These are phyloP conservation scores for Stylonectria norvegica DNA, from an alignment of 2,329 filamentous ascomycete genomes.

Conservation along the genomic window DNA sequence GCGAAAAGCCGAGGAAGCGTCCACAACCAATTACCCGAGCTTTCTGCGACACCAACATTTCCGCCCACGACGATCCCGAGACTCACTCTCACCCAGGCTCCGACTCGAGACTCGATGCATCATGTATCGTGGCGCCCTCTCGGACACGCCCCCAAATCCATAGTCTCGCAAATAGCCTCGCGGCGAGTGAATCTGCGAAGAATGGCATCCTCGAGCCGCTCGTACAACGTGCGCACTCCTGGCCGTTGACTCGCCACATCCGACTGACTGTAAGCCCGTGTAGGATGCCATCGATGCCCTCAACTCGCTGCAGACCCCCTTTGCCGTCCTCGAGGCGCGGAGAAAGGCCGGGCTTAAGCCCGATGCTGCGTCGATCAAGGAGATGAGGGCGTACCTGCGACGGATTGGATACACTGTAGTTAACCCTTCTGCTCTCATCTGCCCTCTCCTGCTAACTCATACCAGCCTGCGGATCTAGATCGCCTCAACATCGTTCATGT, in stretches of 20 bases:
- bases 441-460: neutral
- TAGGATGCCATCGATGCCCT: constrained; percentile 83
- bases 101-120: constrained; percentile 27
- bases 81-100: no score
- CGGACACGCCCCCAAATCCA: constrained; percentile 18
- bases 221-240: constrained; percentile 33
- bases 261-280: no score
- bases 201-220: constrained; percentile 29
- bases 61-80: no score
- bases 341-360: constrained; percentile 69
- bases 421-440: constrained; percentile 1
- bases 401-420: constrained; percentile 70
- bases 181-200: constrained; percentile 16
- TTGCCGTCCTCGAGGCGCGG: constrained; percentile 73
- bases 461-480: constrained; percentile 47
- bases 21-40: constrained; percentile 27
- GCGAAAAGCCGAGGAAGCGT: no score
- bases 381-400: constrained; percentile 75
- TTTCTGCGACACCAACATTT: constrained; percentile 19
- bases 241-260: constrained; percentile 6
- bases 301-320: constrained; percentile 89
- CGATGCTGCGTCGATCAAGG: constrained; percentile 66
- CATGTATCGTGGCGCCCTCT: constrained; percentile 30
- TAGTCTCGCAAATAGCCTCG: constrained; percentile 14
- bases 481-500: constrained; percentile 67